Conservation (phyloP, 2,329 filamentous ascomycete species). For the Botryosphaeria agaves region DNA sequence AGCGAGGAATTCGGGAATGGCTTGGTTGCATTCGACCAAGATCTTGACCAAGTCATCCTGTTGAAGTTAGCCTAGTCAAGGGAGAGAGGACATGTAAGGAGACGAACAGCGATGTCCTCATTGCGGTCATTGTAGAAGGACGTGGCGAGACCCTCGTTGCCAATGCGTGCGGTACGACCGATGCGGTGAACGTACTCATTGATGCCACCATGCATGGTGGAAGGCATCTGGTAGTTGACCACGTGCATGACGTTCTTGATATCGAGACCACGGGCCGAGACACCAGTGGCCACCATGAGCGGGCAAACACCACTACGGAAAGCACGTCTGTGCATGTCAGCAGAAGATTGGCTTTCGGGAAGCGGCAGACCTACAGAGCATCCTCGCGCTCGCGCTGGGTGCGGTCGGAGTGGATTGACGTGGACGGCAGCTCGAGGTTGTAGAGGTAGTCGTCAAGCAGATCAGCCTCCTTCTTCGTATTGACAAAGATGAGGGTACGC, state of each 20-base stretch:
- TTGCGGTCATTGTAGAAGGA: slow-evolving; percentile 78
- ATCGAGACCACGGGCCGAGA: slow-evolving; percentile 78
- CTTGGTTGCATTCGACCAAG: slow-evolving; percentile 62
- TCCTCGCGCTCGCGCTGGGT: slow-evolving; percentile 87
- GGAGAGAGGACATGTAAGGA: too few species aligned
- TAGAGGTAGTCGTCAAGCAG: slow-evolving; percentile 76
- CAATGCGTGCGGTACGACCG: slow-evolving; percentile 87
- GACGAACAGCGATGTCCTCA: slow-evolving; percentile 51
- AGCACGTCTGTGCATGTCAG: slow-evolving; percentile 33
- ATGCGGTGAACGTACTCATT: slow-evolving; percentile 91
- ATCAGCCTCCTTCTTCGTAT: slow-evolving; percentile 62
- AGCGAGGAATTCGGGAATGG: slow-evolving; percentile 67
- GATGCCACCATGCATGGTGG: slow-evolving; percentile 61
- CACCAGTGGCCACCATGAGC: slow-evolving; percentile 71
- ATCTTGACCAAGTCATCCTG: slow-evolving; percentile 63
- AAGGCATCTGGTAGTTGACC: slow-evolving; percentile 83
- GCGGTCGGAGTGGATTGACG: slow-evolving; percentile 75
- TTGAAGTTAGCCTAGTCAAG: too few species aligned
- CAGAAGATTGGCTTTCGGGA: background rate
- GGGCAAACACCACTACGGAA: slow-evolving; percentile 63
- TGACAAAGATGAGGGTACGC: slow-evolving; percentile 82
- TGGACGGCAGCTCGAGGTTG: slow-evolving; percentile 62
- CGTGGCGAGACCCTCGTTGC: slow-evolving; percentile 67
- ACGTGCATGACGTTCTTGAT: slow-evolving; percentile 77
- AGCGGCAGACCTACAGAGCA: slow-evolving; percentile 43